Evolutionary conservation across 2,329 filamentous ascomycete species (phyloP), one percentile per base, ranked within the genome.

Genomic region (Orbilia brochopaga): DNA sequence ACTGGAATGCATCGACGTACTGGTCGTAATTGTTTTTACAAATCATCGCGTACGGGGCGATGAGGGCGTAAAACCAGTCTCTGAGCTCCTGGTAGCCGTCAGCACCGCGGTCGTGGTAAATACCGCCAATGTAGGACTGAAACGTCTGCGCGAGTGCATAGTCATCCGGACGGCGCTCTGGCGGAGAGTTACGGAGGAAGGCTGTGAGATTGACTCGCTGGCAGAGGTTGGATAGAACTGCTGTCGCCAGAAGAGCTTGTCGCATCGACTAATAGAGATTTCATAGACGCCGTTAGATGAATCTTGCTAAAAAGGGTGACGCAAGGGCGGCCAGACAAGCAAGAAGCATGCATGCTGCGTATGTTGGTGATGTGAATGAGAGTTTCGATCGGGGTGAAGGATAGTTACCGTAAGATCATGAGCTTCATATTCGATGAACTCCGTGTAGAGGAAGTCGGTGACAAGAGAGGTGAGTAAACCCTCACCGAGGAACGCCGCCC

Each of bases 71-170:
- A 60, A 75, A 75, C 74, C 69, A 76, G 27, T 59, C 40, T 37
- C 74, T 61, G 10, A 76, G 63, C 2, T 67, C 63, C 10, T 46
- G 53, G 23, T 65, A 76, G 10, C 62, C 62, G 3, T 48, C 60
- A 11, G 62, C 24, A 3, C 74, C 73, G 44, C 74, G 65, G 24
- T 76, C 75, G 10, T 66, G 66, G 23, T 75, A 70, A 17, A 76
- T 55, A 2, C 69, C 65, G n/a, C 75, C 75, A 27, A 76, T 72
- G 40, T 76, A 76, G 3, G 74, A 59, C 32, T 74, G 54, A 61
- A 76, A 76, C 17, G 75, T 59, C 1, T 67, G 56, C 1, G 73
- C 73, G 42, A 75, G 63, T 6, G 74, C 61, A 7, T 61, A 61
- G 37, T 75, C 74, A 10, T 70, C 74, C 35, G 52, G 46, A 57